phyloP scores from a whole-genome alignment of 106 monocot species.

The Acorus gramineus region DNA sequence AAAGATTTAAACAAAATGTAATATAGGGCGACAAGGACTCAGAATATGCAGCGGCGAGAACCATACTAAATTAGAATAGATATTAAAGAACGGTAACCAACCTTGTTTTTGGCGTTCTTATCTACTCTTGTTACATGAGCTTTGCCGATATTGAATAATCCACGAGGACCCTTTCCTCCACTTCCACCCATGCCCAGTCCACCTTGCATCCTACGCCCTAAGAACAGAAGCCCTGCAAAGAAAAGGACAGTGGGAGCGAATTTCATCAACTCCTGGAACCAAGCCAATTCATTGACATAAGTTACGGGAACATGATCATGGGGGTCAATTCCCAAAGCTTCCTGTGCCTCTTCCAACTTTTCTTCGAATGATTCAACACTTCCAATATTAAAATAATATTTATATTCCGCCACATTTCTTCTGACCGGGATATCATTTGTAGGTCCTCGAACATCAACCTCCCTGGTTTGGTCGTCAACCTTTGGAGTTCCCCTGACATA shows the following conservation, averaged over 20 bases:
- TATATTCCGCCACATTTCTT: slow-evolving; percentile 33
- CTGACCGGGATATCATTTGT: slow-evolving; percentile 27
- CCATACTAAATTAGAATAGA: too few relatives aligned
- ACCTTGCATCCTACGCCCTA: slow-evolving; percentile 70
- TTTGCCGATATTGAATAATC: slow-evolving; percentile 96
- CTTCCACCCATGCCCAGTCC: slow-evolving; percentile 68
- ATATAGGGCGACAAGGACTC: too few relatives aligned
- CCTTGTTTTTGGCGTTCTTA: slow-evolving; percentile 98
- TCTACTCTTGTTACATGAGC: slow-evolving; percentile 85
- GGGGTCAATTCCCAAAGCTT: slow-evolving; percentile 57
- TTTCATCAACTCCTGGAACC: slow-evolving; percentile 62
- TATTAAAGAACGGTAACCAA: slow-evolving; percentile 6
- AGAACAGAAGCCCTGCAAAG: slow-evolving; percentile 40
- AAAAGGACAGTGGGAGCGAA: slow-evolving; percentile 72
- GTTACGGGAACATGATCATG: slow-evolving; percentile 86
- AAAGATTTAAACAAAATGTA: too few relatives aligned
- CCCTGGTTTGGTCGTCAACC: slow-evolving; percentile 27
- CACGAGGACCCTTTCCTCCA: slow-evolving; percentile 40
- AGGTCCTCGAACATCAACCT: slow-evolving; percentile 31
- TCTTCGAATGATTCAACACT: slow-evolving; percentile 97
- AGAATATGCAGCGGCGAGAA: too few relatives aligned
- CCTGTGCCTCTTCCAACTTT: slow-evolving; percentile 88
- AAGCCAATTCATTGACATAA: slow-evolving; percentile 58
- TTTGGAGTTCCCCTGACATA: slow-evolving; percentile 56
- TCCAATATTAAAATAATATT: slow-evolving; percentile 89